phyloP scores from a whole-genome alignment of 192 early-diverging fungal genomes.

The Mortierella alpina region DNA sequence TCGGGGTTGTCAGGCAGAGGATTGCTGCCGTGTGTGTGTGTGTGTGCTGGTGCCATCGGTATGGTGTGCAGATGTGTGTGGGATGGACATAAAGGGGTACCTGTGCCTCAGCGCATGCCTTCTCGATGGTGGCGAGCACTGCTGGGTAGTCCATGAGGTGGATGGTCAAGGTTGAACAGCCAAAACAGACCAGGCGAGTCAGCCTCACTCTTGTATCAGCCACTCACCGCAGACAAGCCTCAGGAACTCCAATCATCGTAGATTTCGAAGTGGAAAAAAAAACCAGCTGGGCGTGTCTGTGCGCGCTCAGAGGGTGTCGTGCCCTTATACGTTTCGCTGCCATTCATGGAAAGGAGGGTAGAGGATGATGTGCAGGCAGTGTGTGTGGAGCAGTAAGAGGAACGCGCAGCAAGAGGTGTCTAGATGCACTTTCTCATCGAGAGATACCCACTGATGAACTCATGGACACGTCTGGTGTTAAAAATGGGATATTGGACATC shows the following conservation, averaged over 20 bases:
- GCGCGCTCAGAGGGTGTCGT: not conserved
- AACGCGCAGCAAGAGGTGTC: too few relatives aligned
- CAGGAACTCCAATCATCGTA: too few relatives aligned
- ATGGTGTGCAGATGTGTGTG: not conserved
- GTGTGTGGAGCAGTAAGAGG: too few relatives aligned
- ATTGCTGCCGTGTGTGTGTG: not conserved
- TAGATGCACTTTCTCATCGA: too few relatives aligned
- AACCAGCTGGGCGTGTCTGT: not conserved
- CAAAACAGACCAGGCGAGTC: not conserved
- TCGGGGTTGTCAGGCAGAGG: not conserved
- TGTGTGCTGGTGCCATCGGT: not conserved
- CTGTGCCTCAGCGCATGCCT: slow-evolving; percentile 66
- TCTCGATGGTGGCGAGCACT: slow-evolving; percentile 58
- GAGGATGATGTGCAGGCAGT: too few relatives aligned
- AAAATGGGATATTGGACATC: too few relatives aligned
- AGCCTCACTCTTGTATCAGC: not conserved
- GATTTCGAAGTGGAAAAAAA: not conserved
- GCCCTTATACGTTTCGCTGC: not conserved
- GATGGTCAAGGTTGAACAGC: slow-evolving; percentile 5
- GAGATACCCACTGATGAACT: too few relatives aligned
- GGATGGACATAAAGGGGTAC: slow-evolving; percentile 20
- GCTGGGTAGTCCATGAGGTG: slow-evolving; percentile 56
- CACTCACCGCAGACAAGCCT: too few relatives aligned
- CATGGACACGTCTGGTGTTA: too few relatives aligned
- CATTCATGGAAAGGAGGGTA: not conserved